Evolutionary conservation across 306 rosid species (phyloP).

Genomic region (Pterocarpus santalinus): DNA sequence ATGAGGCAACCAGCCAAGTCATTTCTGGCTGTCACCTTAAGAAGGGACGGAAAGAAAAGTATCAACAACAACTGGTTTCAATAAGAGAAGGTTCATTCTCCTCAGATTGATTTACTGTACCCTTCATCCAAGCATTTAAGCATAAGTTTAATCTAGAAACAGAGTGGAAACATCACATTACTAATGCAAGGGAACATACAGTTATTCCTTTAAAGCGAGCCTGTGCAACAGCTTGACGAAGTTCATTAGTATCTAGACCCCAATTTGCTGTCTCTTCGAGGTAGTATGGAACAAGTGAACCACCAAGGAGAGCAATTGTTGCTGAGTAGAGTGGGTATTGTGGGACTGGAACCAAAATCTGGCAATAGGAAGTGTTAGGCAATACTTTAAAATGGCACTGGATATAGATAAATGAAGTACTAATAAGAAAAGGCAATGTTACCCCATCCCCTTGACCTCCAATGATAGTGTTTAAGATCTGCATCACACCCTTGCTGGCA

Average conservation of each 20-base stretch:
- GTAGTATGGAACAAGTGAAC: conserved; percentile 95
- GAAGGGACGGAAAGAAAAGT: conserved; percentile 29
- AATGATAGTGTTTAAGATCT: conserved; percentile 86
- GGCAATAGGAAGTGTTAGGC: conserved; percentile 42
- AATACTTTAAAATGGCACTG: conserved; percentile 37
- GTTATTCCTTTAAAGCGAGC: conserved; percentile 88
- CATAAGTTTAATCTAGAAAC: conserved; percentile 35
- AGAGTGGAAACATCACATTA: conserved; percentile 29
- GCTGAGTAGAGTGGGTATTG: conserved; percentile 99
- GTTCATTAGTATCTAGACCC: conserved; percentile 91
- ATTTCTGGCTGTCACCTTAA: conserved; percentile 37
- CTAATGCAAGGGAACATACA: conserved; percentile 58
- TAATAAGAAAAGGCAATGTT: conserved; percentile 39
- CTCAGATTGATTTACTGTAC: conserved; percentile 13
- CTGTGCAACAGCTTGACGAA: conserved; percentile 69
- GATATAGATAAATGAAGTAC: conserved; percentile 21
- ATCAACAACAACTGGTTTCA: conserved; percentile 23
- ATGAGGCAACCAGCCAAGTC: conserved; percentile 24
- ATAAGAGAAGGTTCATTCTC: conserved; percentile 33
- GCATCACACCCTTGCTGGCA: conserved; percentile 99
- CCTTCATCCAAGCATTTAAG: conserved; percentile 30
- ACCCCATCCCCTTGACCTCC: conserved; percentile 94
- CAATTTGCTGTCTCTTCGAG: conserved; percentile 99
- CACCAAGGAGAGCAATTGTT: conserved; percentile 85
- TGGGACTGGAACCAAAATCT: conserved; percentile 99